Evolutionary conservation across 768 basidiomycete genomes (phyloP), one percentile per base, ranked within the genome.

Genomic region (Asterophora parasitica): DNA sequence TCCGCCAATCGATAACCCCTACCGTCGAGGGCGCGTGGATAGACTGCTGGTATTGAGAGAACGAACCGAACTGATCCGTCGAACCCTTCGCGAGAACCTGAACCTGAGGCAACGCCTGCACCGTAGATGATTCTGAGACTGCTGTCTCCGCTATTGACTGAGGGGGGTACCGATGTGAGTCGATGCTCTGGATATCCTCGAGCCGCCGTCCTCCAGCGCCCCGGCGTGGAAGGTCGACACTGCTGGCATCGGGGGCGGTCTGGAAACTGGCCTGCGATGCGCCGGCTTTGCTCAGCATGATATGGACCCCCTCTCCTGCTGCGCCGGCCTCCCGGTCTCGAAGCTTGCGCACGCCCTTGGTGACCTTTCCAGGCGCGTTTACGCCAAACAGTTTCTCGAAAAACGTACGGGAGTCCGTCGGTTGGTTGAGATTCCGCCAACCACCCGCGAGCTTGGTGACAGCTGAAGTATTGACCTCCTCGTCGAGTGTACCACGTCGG

Each of bases 381-480:
- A 88, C 51, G 12, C 82, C 79, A 5, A 94, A 62, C n/a, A 91
- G 57, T 55, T 75, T 81, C 66, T 95, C 80, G 49, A 83, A 72
- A 80, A 83, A 91, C 0, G 77, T 67, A 6, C 92, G 80, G 0
- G 85, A 74, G 63, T 95, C 92, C 4, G 64, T 71, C 0, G 86
- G 88, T 49, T 86, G 84, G 59, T 98, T 99, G 17, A 92, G 81
- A 63, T 99, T 98, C 47, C 75, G 76, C 91, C 92, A 96, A 32
- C 70, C 68, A 35, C 87, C 79, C 5, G 82, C 83, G 9, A 99
- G 79, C 54, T 90, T 90, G 1, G 93, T 97, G 10, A 88, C 84
- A 3, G 94, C 90, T 0, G 89, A 92, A 44, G 83, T 96, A 70
- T 99, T 99, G 55, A 97, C 94, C 59, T 92, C 83, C 51, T 96